A percentile compares a stretch with the other conserved stretches of the same genome.
Evolutionary conservation across 306 rosid species (phyloP).

Genomic region (Dalbergia oliveri): DNA sequence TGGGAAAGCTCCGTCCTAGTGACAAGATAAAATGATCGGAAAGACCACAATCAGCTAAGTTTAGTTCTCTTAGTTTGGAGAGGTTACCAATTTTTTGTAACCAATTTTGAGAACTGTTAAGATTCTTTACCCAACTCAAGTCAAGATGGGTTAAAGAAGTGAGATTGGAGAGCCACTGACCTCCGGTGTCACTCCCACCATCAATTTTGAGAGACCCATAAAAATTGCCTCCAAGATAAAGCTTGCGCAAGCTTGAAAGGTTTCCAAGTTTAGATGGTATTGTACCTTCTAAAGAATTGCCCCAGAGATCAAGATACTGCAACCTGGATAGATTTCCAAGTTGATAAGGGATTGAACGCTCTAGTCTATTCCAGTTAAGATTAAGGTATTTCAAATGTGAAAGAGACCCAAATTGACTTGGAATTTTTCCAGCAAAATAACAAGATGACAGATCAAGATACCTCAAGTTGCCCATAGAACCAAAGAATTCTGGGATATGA

Average conservation of each 20-base stretch:
- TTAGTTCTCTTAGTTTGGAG: constrained; percentile 19
- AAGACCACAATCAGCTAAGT: neutral
- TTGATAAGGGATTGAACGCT: constrained; percentile 22
- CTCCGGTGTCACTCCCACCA: neutral
- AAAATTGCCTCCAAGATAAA: neutral
- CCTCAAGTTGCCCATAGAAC: neutral
- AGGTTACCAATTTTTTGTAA: constrained; percentile 25
- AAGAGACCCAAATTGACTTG: constrained; percentile 39
- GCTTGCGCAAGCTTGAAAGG: constrained; percentile 40
- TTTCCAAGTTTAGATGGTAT: constrained; percentile 49
- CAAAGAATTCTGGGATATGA: neutral
- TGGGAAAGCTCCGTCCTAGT: neutral
- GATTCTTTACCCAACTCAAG: neutral
- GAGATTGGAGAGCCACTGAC: constrained; percentile 44
- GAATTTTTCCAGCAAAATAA: neutral
- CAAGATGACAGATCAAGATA: constrained; percentile 1
- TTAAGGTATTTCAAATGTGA: constrained; percentile 20
- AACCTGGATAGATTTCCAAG: constrained; percentile 38
- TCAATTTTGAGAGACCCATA: neutral
- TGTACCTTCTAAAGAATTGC: too few relatives aligned
- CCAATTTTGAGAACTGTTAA: neutral
- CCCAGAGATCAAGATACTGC: constrained; percentile 43
- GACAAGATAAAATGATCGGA: constrained; percentile 14
- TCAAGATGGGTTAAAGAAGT: constrained; percentile 44
- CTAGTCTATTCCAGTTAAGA: neutral